Evolutionary conservation across 306 rosid genomes (phyloP).

Genomic region (Quercus agrifolia): DNA sequence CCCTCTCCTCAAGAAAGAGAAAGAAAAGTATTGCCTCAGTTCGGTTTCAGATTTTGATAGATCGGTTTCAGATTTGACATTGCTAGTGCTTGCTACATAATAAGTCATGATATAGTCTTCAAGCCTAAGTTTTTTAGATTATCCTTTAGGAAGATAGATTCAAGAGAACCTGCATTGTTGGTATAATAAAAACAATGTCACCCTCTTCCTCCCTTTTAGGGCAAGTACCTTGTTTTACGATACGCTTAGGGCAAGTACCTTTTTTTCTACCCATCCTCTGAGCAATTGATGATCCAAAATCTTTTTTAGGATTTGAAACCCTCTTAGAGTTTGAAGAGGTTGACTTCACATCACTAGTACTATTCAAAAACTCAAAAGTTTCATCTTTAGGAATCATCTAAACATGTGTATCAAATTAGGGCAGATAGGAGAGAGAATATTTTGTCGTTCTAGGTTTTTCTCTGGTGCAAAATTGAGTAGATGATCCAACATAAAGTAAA

Average conservation of each 20-base stretch:
- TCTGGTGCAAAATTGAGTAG: conserved; percentile 42
- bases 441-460: conserved; percentile 49
- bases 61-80: conserved; percentile 48
- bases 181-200: too few relatives aligned
- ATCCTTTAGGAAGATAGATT: conserved; percentile 75
- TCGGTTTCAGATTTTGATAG: too few relatives aligned
- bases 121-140: conserved; percentile 80
- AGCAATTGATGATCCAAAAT: conserved; percentile 40
- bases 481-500: conserved; percentile 41
- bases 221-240: too few relatives aligned
- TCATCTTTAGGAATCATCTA: conserved; percentile 47
- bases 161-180: conserved; percentile 33
- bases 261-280: conserved; percentile 12
- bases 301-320: conserved; percentile 63
- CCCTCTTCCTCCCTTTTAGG: too few relatives aligned
- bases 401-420: conserved; percentile 37
- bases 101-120: conserved; percentile 73
- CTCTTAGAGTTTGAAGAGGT: conserved; percentile 78
- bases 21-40: too few relatives aligned
- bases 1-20: too few relatives aligned
- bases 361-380: conserved; percentile 46
- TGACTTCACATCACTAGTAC: conserved; percentile 48
- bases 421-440: conserved; percentile 30
- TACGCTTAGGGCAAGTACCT: too few relatives aligned
- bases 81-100: conserved; percentile 76